These are phyloP conservation scores for Lentinula raphanica DNA, from an alignment of 768 basidiomycete species.

Conservation along the genomic window DNA sequence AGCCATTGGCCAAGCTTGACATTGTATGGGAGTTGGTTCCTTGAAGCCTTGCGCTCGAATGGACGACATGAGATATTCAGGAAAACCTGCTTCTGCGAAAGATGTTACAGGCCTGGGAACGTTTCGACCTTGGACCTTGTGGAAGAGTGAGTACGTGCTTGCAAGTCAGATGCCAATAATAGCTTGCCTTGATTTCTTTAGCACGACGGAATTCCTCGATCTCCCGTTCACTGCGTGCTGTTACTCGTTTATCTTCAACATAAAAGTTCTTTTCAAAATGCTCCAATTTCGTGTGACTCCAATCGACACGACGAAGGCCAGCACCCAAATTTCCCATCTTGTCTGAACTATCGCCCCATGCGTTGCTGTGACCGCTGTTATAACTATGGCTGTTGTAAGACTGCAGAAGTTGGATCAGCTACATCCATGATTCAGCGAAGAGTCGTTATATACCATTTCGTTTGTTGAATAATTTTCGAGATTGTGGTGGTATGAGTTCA, in stretches of 20 bases:
- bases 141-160: slow-evolving; percentile 1
- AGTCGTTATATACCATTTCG: not conserved
- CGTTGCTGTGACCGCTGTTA: not conserved
- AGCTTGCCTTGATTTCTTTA: slow-evolving; percentile 82
- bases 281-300: slow-evolving; percentile 66
- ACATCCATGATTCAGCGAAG: not conserved
- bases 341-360: slow-evolving; percentile 44
- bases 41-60: slow-evolving; percentile 93
- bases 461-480: not conserved
- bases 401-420: not conserved
- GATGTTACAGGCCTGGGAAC: slow-evolving; percentile 86
- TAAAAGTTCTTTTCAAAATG: slow-evolving; percentile 99
- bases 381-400: not conserved
- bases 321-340: slow-evolving; percentile 80
- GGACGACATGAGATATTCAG: slow-evolving; percentile 90
- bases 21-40: slow-evolving; percentile 91
- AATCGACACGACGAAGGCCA: slow-evolving; percentile 80
- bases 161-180: too few relatives aligned
- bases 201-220: slow-evolving; percentile 77
- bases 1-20: slow-evolving; percentile 99
- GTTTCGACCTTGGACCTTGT: slow-evolving; percentile 78
- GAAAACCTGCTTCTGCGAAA: slow-evolving; percentile 95
- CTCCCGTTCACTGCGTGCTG: slow-evolving; percentile 73
- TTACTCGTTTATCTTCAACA: slow-evolving; percentile 81
- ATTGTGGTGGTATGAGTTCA: not conserved